Evolutionary conservation across 768 basidiomycete genomes (phyloP).

Genomic region (Zangia roseola): DNA sequence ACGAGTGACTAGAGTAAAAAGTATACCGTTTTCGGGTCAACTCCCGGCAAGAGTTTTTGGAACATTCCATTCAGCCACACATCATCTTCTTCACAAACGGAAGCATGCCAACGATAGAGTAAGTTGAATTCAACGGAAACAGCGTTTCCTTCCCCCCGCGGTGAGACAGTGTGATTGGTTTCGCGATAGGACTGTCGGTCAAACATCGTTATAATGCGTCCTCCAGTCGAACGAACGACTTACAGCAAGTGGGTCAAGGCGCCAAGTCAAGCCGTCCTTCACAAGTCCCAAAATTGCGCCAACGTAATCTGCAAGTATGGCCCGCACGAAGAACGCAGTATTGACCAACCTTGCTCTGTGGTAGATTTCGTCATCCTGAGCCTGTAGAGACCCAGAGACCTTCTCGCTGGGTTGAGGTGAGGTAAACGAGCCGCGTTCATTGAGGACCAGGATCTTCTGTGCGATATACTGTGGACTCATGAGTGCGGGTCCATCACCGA

Average conservation of each 20-base stretch:
- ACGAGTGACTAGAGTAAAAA: neutral
- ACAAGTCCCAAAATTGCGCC: slow-evolving; percentile 70
- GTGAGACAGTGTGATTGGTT: slow-evolving; percentile 48
- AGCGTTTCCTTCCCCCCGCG: slow-evolving; percentile 72
- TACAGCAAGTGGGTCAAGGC: slow-evolving; percentile 66
- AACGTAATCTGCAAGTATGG: slow-evolving; percentile 71
- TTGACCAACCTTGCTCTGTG: slow-evolving; percentile 72
- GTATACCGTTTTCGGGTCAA: slow-evolving; percentile 41
- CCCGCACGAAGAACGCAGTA: slow-evolving; percentile 67
- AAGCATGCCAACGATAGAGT: slow-evolving; percentile 63
- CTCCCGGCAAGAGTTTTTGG: slow-evolving; percentile 38
- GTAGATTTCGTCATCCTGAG: slow-evolving; percentile 78
- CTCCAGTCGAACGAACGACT: neutral
- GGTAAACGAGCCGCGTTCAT: slow-evolving; percentile 55
- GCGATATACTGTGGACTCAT: slow-evolving; percentile 57
- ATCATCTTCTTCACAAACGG: slow-evolving; percentile 53
- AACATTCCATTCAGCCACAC: slow-evolving; percentile 55
- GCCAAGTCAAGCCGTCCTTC: slow-evolving; percentile 63
- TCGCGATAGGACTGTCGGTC: slow-evolving; percentile 48
- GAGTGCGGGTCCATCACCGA: neutral
- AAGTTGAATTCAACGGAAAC: slow-evolving; percentile 75
- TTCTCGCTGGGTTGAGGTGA: slow-evolving; percentile 17
- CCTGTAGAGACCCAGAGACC: slow-evolving; percentile 19
- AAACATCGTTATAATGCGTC: neutral
- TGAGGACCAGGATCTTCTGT: slow-evolving; percentile 62